Conservation (phyloP, 2,329 filamentous ascomycete species). For the Epichloe sp. region DNA sequence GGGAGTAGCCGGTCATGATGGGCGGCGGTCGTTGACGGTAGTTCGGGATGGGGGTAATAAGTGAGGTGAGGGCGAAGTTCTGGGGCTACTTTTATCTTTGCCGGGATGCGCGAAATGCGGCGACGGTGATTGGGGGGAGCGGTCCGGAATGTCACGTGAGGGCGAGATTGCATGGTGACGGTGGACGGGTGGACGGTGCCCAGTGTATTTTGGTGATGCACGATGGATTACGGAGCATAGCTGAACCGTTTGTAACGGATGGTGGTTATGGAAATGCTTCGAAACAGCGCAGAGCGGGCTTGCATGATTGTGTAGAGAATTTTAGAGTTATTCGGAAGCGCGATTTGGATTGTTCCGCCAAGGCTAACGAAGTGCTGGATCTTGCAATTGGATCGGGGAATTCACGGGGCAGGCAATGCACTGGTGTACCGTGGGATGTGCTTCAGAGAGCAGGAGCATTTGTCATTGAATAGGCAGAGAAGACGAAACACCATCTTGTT, state of each 20-base stretch:
- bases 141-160: constrained; percentile 22
- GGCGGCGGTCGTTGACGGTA: constrained; percentile 16
- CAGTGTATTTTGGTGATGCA: no score
- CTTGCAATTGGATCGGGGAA: no score
- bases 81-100: constrained; percentile 7
- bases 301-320: no score
- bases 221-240: not conserved
- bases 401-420: no score
- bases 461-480: no score
- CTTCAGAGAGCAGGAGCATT: no score
- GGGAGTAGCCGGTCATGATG: constrained; percentile 54
- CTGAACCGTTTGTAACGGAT: not conserved
- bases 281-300: not conserved
- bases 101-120: constrained; percentile 21
- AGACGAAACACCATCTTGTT: no score
- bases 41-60: constrained; percentile 3
- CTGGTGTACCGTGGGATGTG: no score
- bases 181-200: not conserved
- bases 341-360: no score
- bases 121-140: constrained; percentile 18
- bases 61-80: constrained; percentile 7
- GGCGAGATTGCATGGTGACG: not conserved
- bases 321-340: no score
- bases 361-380: no score
- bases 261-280: not conserved